A percentile compares a stretch with the other conserved stretches of the same genome.
Conservation (phyloP, 2,329 filamentous ascomycete genomes). For the Fusarium aywerte region DNA sequence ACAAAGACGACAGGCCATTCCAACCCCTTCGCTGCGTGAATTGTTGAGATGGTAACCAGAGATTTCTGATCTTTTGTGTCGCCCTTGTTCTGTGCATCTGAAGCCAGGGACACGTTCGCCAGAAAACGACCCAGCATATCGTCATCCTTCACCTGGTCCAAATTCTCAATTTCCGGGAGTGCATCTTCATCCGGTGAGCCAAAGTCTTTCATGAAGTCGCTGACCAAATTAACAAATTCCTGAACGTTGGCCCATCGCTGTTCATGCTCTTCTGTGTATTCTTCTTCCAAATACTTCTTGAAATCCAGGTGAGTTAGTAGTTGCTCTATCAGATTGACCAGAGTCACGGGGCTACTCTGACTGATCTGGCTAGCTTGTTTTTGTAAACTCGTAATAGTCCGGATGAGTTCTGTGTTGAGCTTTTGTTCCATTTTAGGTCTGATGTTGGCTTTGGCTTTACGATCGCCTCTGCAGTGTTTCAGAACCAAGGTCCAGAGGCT, state of each 20-base stretch:
- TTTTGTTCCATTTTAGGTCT: conserved; percentile 63
- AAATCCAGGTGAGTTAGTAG: conserved; percentile 75
- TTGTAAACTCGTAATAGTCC: conserved; percentile 52
- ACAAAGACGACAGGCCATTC: conserved; percentile 98
- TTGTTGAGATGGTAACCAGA: conserved; percentile 90
- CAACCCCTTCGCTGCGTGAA: conserved; percentile 93
- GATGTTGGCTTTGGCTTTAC: conserved; percentile 61
- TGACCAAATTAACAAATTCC: conserved; percentile 83
- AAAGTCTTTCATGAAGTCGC: conserved; percentile 69
- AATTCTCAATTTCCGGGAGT: conserved; percentile 74
- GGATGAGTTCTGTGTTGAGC: conserved; percentile 62
- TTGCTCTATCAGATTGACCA: conserved; percentile 63
- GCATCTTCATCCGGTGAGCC: conserved; percentile 62
- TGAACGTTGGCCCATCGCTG: conserved; percentile 88
- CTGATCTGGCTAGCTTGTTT: conserved; percentile 47
- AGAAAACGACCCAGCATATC: conserved; percentile 78
- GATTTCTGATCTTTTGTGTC: conserved; percentile 65
- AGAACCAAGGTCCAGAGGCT: conserved; percentile 80
- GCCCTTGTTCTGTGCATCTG: conserved; percentile 76
- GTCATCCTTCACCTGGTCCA: conserved; percentile 75
- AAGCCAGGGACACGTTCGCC: conserved; percentile 88
- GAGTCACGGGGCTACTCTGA: conserved; percentile 45
- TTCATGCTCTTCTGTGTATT: conserved; percentile 79
- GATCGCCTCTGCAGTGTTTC: conserved; percentile 63
- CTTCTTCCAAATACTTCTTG: conserved; percentile 76